These are phyloP conservation scores for Xylariales sp. DNA, from an alignment of 2,329 filamentous ascomycete species.

Conservation along the genomic window DNA sequence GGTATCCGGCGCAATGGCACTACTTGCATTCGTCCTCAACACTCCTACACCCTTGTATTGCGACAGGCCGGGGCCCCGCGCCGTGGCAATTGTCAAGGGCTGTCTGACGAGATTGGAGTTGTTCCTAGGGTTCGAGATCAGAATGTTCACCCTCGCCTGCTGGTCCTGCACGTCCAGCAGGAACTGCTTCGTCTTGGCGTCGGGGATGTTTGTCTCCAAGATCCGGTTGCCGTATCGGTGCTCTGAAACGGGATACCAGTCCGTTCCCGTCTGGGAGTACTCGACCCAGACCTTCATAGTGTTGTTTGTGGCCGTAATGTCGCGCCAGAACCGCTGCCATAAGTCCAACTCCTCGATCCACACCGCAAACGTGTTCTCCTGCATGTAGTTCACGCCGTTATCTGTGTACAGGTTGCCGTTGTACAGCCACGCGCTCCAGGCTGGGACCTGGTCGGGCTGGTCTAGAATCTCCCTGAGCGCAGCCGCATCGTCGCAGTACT, in stretches of 20 bases:
- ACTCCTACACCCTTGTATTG: constrained; percentile 14
- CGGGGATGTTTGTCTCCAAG: constrained; percentile 18
- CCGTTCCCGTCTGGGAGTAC: constrained; percentile 11
- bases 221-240: constrained; percentile 16
- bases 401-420: constrained; percentile 14
- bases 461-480: constrained; percentile 4
- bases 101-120: constrained; percentile 14
- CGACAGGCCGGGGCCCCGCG: constrained; percentile 10
- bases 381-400: constrained; percentile 17
- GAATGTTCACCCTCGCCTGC: not conserved
- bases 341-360: constrained; percentile 19
- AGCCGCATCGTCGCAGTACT: constrained; percentile 11
- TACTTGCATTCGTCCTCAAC: constrained; percentile 17
- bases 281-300: constrained; percentile 20
- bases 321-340: constrained; percentile 23
- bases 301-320: constrained; percentile 17
- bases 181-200: constrained; percentile 20
- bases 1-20: constrained; percentile 19
- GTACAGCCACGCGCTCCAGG: constrained; percentile 19
- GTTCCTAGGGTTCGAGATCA: constrained; percentile 17
- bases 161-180: constrained; percentile 12
- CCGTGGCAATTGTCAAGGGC: constrained; percentile 15
- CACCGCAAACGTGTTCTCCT: constrained; percentile 19
- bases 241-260: constrained; percentile 18
- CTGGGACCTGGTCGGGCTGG: constrained; percentile 13